Conservation (phyloP, 1,139 yeast species). For the Meyerozyma athensensis region DNA sequence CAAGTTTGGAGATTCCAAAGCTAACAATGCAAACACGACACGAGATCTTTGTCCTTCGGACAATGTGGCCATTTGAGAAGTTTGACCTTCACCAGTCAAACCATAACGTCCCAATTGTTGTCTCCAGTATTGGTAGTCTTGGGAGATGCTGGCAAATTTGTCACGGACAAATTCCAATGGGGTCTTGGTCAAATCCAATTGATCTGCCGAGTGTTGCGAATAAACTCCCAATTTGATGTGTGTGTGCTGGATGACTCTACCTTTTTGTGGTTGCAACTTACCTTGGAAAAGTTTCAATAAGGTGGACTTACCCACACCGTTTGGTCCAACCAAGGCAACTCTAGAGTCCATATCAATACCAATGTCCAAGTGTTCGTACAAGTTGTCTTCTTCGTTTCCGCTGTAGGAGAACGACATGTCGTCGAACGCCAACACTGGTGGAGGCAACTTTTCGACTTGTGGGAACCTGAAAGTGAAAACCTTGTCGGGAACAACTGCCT, state of each 20-base stretch:
- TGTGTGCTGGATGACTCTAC: conserved; percentile 95
- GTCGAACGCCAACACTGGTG: conserved; percentile 97
- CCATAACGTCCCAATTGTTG: conserved; percentile 97
- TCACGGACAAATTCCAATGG: conserved; percentile 97
- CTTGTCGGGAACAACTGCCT: conserved; percentile 87
- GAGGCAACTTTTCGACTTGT: conserved; percentile 94
- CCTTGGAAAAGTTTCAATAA: conserved; percentile 96
- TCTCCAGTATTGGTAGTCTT: conserved; percentile 99
- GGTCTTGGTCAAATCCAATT: conserved; percentile 89
- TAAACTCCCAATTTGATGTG: conserved; percentile 98
- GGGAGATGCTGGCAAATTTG: conserved; percentile 82
- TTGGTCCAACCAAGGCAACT: conserved; percentile 97
- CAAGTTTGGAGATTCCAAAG: conserved; percentile 93
- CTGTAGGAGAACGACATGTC: conserved; percentile 90
- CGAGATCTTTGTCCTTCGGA: conserved; percentile 99
- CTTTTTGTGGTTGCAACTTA: conserved; percentile 78
- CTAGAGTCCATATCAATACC: conserved; percentile 99
- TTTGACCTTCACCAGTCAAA: conserved; percentile 98
- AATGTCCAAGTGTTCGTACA: conserved; percentile 85
- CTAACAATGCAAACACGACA: conserved; percentile 94
- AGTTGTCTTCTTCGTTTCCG: conserved; percentile 81
- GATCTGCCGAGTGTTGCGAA: conserved; percentile 98
- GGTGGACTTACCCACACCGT: conserved; percentile 99
- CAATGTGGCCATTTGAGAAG: conserved; percentile 96
- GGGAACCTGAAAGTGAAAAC: conserved; percentile 94